Conservation (phyloP, 1,284 basidiomycete species). For the Boletus sp. region DNA sequence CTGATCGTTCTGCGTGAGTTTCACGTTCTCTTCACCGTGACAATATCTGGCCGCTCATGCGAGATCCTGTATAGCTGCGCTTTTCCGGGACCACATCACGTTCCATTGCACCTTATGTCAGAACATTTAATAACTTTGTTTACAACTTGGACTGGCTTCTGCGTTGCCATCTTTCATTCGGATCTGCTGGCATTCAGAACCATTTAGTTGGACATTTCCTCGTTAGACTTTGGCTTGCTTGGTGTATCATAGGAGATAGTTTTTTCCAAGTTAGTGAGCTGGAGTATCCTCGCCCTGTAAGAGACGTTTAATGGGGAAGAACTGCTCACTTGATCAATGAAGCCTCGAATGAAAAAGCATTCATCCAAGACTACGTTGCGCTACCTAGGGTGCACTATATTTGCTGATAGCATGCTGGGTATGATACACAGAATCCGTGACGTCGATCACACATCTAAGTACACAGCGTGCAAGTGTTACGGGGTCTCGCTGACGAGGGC, state of each 20-base stretch:
- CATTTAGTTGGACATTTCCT: constrained; percentile 25
- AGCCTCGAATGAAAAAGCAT: background rate
- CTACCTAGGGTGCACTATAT: background rate
- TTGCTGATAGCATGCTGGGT: background rate
- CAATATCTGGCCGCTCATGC: constrained; percentile 2
- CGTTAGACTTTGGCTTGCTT: constrained; percentile 21
- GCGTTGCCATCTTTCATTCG: constrained; percentile 10
- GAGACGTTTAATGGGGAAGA: background rate
- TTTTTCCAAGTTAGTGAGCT: constrained; percentile 13
- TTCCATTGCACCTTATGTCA: constrained; percentile 71
- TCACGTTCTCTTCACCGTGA: constrained; percentile 21
- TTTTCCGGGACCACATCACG: constrained; percentile 67
- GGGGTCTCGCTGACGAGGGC: constrained; percentile 39
- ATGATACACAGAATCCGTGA: too few species aligned
- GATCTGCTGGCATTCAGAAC: constrained; percentile 21
- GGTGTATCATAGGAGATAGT: constrained; percentile 32
- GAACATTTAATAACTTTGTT: constrained; percentile 58
- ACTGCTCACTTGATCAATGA: background rate
- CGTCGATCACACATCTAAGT: too few species aligned
- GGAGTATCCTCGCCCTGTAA: constrained; percentile 1
- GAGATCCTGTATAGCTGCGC: constrained; percentile 44
- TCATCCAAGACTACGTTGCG: background rate
- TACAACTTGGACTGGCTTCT: constrained; percentile 8
- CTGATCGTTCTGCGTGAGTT: constrained; percentile 74
- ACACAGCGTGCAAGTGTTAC: constrained; percentile 2